Base-by-base conservation (phyloP, 1,139 yeast genomes). In the Kurtzmaniella quercitrusa region DNA sequence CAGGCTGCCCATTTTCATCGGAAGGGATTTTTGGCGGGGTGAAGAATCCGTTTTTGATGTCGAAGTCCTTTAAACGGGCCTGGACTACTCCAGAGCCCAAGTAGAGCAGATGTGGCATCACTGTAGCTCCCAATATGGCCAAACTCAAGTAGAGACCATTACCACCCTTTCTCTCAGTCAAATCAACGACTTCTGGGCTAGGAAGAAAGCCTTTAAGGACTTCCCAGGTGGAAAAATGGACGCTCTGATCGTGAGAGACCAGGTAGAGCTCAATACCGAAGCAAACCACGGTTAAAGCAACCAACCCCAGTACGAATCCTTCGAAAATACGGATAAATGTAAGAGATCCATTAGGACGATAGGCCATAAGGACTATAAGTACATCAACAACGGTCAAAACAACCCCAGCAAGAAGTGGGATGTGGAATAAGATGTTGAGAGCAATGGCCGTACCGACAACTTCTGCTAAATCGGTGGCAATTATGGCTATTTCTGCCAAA, bases 41-140 rank as follows among this genome's bases (percentile, higher is more conserved):
- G 55, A 68, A 76, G 57, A 68, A 67, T 16, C 90, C 91, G 51
- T 80, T 71, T 55, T 80, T 77, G 14, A 78, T 62, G 61, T 93
- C 98, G 56, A 75, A 91, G 39, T 90, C 96, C 51, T 81, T 75
- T 48, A 93, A 70, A 48, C 98, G 77, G 2, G 97, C 85, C 60
- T 91, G 96, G 9, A 93, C 98, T 46, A 93, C 74, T 1, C 97
- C 96, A 0, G 95, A 86, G 1, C 98, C 98, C 45, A 93, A 70
- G 59, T 87, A 93, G 39, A 93, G 70, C 1, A 95, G 85, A 62
- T 93, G 98, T 2, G 98, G 98, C 98, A 93, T 93, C 25, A 93
- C 95, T 1, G 98, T 94, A 25, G 98, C 97, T 17, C 98, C 98
- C 44, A 93, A 70, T 44, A 93, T 86, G 18, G 97, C 98, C 53